Base-by-base conservation (phyloP, 495 filamentous ascomycete species). In the Aspergillus campestris region DNA sequence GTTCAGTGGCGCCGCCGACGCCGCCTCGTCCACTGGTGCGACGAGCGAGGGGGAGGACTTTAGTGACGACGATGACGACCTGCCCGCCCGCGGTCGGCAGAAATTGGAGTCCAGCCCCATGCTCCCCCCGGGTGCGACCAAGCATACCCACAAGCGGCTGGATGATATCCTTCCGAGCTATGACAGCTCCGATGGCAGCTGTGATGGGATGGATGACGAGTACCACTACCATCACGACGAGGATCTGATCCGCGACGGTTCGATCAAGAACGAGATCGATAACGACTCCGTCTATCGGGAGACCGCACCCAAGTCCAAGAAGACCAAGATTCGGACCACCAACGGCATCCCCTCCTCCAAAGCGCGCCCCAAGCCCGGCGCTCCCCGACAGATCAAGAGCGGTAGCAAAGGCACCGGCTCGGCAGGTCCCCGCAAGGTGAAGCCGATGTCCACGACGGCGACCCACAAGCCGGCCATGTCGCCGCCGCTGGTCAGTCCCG, bases 1-100 rank as follows among this genome's bases (percentile, higher is more conserved):
- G 7, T 80, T 94, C 51, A 94, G 89, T 60, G 87, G 88, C 10
- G 81, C 80, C 52, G 89, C 91, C 33, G 91, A 95, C 55, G 78
- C 76, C 31, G 81, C 87, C 34, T 95, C 89, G 8, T 95, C 90
- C 6, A 85, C 83, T 29, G 83, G 83, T 29, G 84, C 84, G 38
- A 87, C 85, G 31, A 87, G 83, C 53, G 83, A 89, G 35, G 79
- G 75, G 24, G 89, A 86, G 34, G 86, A 88, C 44, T 82, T 84
- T 24, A 83, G 79, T 50, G 87, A 91, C 45, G 79, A 80, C 34
- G 78, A 77, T 38, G 75, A 77, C 46, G 84, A 85, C 41, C 60
- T 82, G 44, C 80, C 83, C 13, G 68, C 81, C 30, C 67, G 75
- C 34, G 77, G 73, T 48, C 72, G 78, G 48, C 79, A 79, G 44